Evolutionary conservation across 1,284 basidiomycete species (phyloP).

Genomic region (Xerocomus tenax): DNA sequence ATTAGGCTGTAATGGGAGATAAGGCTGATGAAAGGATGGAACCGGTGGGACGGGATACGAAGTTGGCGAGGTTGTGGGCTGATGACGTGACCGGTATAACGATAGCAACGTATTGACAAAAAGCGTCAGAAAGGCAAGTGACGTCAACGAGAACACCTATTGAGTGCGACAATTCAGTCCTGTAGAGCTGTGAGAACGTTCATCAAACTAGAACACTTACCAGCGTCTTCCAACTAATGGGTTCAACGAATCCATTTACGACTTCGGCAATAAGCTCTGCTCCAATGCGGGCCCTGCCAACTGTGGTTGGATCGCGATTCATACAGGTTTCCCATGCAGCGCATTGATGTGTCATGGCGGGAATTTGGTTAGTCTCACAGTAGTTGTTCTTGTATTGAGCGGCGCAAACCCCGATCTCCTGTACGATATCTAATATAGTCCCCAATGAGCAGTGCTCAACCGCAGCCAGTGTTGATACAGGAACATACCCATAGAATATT

Average conservation of each 20-base stretch:
- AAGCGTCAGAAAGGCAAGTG: constrained; percentile 69
- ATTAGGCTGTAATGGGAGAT: constrained; percentile 41
- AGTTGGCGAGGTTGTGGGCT: constrained; percentile 34
- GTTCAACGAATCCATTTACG: constrained; percentile 92
- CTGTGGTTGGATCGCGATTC: constrained; percentile 83
- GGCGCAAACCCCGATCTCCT: constrained; percentile 82
- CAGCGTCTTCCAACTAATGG: constrained; percentile 94
- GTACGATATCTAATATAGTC: constrained; percentile 63
- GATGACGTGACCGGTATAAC: constrained; percentile 59
- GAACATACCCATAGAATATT: constrained; percentile 76
- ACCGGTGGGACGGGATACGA: constrained; percentile 40
- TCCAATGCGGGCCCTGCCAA: constrained; percentile 82
- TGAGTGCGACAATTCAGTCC: constrained; percentile 14
- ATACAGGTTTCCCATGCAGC: constrained; percentile 91
- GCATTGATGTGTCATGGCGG: constrained; percentile 80
- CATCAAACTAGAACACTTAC: constrained; percentile 39
- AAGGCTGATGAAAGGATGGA: constrained; percentile 41
- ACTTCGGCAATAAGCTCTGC: constrained; percentile 95
- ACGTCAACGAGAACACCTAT: constrained; percentile 72
- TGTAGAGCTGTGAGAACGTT: constrained; percentile 10
- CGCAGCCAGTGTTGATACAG: constrained; percentile 16
- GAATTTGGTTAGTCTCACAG: constrained; percentile 70
- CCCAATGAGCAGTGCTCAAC: constrained; percentile 16
- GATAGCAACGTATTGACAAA: constrained; percentile 79
- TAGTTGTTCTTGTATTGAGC: constrained; percentile 72